Evolutionary conservation across 2,329 filamentous ascomycete genomes (phyloP), one percentile per base, ranked within the genome.

Genomic region (Botrytis squamosa): DNA sequence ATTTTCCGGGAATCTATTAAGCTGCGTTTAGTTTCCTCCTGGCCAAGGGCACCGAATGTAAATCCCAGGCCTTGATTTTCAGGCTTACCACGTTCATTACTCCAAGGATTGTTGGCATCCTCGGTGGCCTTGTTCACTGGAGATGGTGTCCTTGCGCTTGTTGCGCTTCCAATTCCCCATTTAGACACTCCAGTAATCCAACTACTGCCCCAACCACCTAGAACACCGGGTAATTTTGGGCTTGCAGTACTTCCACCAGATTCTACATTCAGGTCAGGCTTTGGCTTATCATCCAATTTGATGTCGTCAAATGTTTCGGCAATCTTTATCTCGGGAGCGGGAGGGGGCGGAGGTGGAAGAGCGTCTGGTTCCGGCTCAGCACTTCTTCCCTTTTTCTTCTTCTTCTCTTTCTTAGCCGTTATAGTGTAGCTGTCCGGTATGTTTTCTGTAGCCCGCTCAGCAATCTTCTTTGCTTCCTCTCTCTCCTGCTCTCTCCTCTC

Each of bases 251-350:
- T 84, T 49, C 83, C 82, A 38, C 80, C 82, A n/a, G 83, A 80
- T 68, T 86, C 86, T 77, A 90, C 86, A 74, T 84, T 86, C 22
- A 89, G 79, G 75, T 90, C 88, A 9, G 89, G 80, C 72, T 88
- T 87, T 1, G 89, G 88, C n/a, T 84, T 85, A 73, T 91, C 89
- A 76, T 90, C 87, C 40, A 93, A 82, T 78, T 89, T 92, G 76
- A 94, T 89, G 42, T 93, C 90, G 63, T 92, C 86, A 77, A 93
- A 93, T n/a, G 86, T 83, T 73, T 88, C 86, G 62, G 40, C 60
- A 10, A 86, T 83, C 66, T 85, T 85, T 29, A 69, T 69, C n/a
- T 81, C 80, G 38, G 76, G 71, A 1, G 75, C 75, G 25, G 82
- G 77, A 20, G 84, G 79, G 38, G 70, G 70, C 22, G 70, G 70